Evolutionary conservation across 768 basidiomycete species (phyloP).

Genomic region (Pholiota microspora): DNA sequence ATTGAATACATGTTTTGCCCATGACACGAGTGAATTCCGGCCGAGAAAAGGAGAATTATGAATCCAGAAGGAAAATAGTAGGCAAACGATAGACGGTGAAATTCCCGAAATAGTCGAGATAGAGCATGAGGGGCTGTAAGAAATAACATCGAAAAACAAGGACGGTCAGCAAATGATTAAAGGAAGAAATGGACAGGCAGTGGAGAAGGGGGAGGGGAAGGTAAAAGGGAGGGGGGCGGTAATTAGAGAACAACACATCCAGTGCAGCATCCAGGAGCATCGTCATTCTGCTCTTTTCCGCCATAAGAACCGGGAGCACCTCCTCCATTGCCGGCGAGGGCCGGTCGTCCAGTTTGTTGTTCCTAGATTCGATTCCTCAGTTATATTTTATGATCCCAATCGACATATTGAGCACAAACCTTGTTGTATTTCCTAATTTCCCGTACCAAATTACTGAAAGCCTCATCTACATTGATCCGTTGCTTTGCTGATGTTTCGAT

Average conservation of each 20-base stretch:
- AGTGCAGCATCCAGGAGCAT: conserved; percentile 59
- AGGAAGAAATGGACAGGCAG: conserved; percentile 10
- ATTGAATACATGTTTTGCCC: conserved; percentile 10
- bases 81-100: conserved; percentile 11
- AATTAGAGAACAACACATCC: conserved; percentile 63
- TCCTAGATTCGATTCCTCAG: conserved; percentile 53
- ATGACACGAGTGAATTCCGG: conserved; percentile 18
- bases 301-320: conserved; percentile 50
- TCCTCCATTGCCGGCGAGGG: conserved; percentile 42
- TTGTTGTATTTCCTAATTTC: conserved; percentile 95
- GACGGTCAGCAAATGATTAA: conserved; percentile 12
- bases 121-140: conserved; percentile 21
- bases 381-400: neutral
- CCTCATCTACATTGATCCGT: conserved; percentile 95
- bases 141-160: conserved; percentile 10
- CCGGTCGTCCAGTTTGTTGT: conserved; percentile 75
- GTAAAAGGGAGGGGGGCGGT: conserved; percentile 16
- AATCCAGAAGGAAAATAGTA: conserved; percentile 13
- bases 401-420: conserved; percentile 44
- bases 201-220: conserved; percentile 15
- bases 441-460: conserved; percentile 89
- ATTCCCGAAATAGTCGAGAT: conserved; percentile 21
- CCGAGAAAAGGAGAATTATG: conserved; percentile 11
- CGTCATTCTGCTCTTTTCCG: conserved; percentile 50
- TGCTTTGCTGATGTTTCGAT: conserved; percentile 97